Conservation (phyloP, 306 rosid genomes). For the Cucurbita maxima region DNA sequence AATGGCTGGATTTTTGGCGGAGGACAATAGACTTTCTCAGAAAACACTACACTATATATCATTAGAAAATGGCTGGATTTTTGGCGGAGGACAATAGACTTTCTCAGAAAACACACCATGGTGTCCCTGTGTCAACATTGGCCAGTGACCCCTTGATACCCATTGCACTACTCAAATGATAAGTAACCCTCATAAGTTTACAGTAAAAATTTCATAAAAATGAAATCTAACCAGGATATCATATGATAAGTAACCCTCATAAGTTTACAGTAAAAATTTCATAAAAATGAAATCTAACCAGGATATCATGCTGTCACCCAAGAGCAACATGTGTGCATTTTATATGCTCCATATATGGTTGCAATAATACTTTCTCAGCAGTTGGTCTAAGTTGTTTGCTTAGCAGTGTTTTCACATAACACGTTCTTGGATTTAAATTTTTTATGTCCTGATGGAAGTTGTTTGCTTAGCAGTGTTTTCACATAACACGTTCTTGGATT, state of each 20-base stretch:
- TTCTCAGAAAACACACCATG: not conserved
- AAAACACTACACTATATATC: not conserved
- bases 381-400: not conserved
- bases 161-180: not conserved
- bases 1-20: not conserved
- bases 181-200: not conserved
- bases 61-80: not conserved
- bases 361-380: not conserved
- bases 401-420: not conserved
- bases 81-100: not conserved
- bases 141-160: not conserved
- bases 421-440: not conserved
- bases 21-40: not conserved
- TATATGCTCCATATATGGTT: not conserved
- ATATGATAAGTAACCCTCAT: not conserved
- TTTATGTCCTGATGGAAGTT: not conserved
- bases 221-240: not conserved
- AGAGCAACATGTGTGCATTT: not conserved
- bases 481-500: not conserved
- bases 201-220: not conserved
- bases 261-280: not conserved
- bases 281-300: not conserved
- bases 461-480: not conserved
- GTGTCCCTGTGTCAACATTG: not conserved
- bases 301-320: not conserved